Evolutionary conservation across 192 early-diverging fungal species (phyloP).

Genomic region (Rhizophlyctis rosea): DNA sequence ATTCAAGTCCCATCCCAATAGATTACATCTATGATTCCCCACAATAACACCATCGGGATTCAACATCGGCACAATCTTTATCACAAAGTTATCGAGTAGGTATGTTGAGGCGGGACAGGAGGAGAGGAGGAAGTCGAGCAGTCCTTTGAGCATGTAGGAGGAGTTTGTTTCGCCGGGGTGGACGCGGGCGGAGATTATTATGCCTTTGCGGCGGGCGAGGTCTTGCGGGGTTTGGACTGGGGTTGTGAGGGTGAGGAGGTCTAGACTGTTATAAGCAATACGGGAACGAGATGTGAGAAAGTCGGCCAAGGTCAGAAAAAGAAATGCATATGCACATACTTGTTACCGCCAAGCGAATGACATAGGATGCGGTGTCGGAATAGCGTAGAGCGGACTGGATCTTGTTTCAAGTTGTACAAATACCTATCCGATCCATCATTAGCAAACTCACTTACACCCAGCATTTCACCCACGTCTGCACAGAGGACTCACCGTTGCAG

Average conservation of each 20-base stretch:
- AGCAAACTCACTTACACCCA: too few relatives aligned
- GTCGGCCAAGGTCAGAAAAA: too few relatives aligned
- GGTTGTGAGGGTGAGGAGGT: constrained; percentile 31
- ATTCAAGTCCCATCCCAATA: constrained; percentile 45
- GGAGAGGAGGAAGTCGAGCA: constrained; percentile 31
- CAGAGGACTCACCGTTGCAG: constrained; percentile 36
- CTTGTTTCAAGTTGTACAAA: constrained; percentile 18
- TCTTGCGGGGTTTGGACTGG: constrained; percentile 22
- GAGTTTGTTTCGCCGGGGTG: constrained; percentile 47
- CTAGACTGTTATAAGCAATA: too few relatives aligned
- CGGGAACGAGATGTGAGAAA: too few relatives aligned
- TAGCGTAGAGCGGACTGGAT: constrained; percentile 7
- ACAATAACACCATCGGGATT: constrained; percentile 46
- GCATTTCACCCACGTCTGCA: too few relatives aligned
- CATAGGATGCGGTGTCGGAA: constrained; percentile 39
- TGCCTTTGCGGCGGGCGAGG: constrained; percentile 20
- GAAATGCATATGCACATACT: too few relatives aligned
- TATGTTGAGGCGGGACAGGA: constrained; percentile 20
- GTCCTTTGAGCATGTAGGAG: constrained; percentile 40
- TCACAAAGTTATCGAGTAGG: constrained; percentile 32
- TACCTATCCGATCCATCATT: too few relatives aligned
- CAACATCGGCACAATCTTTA: constrained; percentile 47
- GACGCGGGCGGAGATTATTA: constrained; percentile 36
- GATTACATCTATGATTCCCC: constrained; percentile 45
- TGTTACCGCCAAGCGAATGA: constrained; percentile 35